Evolutionary conservation across 169 alveolate species (phyloP).

Genomic region (Plasmodium fragile): DNA sequence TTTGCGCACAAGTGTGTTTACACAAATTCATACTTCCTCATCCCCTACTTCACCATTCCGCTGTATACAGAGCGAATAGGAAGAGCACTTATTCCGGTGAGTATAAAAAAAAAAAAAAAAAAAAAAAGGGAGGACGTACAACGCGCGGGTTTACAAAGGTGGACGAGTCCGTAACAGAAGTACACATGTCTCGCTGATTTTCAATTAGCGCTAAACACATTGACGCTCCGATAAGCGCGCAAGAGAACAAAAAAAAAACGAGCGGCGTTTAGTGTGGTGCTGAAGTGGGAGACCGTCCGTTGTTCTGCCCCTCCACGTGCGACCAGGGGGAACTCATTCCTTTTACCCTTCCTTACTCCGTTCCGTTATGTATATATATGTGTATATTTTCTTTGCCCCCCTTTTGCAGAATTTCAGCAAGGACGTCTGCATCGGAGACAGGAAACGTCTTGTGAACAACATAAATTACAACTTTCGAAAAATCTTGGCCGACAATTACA

Average conservation of each 20-base stretch:
- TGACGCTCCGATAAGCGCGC: background rate
- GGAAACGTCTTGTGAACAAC: constrained; percentile 30
- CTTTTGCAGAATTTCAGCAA: constrained; percentile 29
- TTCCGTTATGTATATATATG: background rate
- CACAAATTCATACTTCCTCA: constrained; percentile 45
- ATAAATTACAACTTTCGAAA: constrained; percentile 55
- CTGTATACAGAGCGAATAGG: constrained; percentile 43
- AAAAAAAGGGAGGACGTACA: background rate
- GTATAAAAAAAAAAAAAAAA: background rate
- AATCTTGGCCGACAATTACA: background rate
- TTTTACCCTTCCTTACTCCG: background rate
- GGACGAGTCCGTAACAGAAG: background rate
- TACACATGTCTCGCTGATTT: background rate
- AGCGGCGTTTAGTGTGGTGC: background rate
- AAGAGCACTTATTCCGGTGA: constrained; percentile 13
- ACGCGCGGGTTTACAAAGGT: background rate
- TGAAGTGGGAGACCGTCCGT: background rate
- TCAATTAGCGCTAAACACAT: background rate
- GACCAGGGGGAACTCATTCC: background rate
- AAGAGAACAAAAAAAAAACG: background rate
- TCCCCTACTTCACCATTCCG: constrained; percentile 54
- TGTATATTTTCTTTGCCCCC: background rate
- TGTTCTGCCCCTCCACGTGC: background rate
- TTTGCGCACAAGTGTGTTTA: constrained; percentile 55
- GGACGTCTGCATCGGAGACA: constrained; percentile 7